Conservation (phyloP, 352 stramenopile species). For the Blastocystis sp. region DNA sequence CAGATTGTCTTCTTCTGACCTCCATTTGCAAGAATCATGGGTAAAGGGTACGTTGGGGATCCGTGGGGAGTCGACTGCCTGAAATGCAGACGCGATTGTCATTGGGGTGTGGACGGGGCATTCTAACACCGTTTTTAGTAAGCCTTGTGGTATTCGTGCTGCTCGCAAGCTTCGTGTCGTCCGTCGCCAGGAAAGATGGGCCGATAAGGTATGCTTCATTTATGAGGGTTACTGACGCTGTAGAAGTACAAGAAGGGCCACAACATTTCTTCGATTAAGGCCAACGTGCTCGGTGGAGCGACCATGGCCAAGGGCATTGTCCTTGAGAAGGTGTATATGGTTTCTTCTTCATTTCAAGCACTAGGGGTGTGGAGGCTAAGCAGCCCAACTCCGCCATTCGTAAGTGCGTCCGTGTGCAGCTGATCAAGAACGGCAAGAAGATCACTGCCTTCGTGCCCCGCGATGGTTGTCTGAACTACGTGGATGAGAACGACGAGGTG, state of each 20-base stretch:
- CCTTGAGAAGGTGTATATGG: conserved; percentile 94
- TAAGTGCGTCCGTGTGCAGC: conserved; percentile 98
- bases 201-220: conserved; percentile 79
- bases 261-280: conserved; percentile 98
- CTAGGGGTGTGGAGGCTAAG: conserved; percentile 98
- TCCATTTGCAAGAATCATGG: conserved; percentile 21
- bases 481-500: conserved; percentile 89
- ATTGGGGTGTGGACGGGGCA: not conserved
- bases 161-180: conserved; percentile 98
- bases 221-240: conserved; percentile 66
- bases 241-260: conserved; percentile 98
- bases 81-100: not conserved
- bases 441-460: conserved; percentile 99
- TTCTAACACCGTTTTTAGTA: conserved; percentile 76
- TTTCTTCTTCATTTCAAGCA: not conserved
- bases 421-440: conserved; percentile 99
- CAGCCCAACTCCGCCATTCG: conserved; percentile 99
- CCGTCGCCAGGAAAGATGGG: conserved; percentile 92
- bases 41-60: conserved; percentile 65
- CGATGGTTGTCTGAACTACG: conserved; percentile 99
- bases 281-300: conserved; percentile 94
- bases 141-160: conserved; percentile 96
- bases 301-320: conserved; percentile 99
- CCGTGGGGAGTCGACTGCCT: not conserved
- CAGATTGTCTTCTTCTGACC: conserved; percentile 53